Base-by-base conservation (phyloP, 495 filamentous ascomycete species). In the Hypoxylon perforatum region DNA sequence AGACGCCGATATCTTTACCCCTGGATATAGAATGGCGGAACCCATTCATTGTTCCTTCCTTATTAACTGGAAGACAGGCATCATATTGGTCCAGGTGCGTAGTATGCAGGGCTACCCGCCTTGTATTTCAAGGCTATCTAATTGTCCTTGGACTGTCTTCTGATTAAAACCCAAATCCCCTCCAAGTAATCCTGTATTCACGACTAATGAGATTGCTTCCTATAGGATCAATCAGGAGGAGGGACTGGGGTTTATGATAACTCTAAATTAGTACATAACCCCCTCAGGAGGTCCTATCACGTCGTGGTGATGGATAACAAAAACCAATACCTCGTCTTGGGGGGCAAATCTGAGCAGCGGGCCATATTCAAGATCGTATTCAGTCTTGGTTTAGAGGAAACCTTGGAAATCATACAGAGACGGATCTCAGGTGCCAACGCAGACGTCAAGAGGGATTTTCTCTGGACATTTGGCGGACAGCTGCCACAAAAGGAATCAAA, bases 31-130 rank as follows among this genome's bases (percentile, higher is more conserved):
- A 23, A 49, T 59, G 6, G 6, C 41, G 21, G 1, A 9, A 5
- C n/a, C n/a, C n/a, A 23, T 64, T 9, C 55, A 65, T 8, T 59
- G 55, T 35, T 15, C 17, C 21, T 65, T 65, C 18, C 7, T 49
- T 3, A 17, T 55, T 7, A 56, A 65, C 18, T 23, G 41, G 11
- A 49, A 35, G 7, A 53, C 63, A 33, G 63, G 63, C n/a, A n/a
- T 65, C 30, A 17, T 60, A 19, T 1, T 59, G 6, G 10, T 59
- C 41, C 48, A 59, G 19, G 61, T 64, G 19, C 45, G 58, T 53
- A 23, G 14, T 15, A 15, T 11, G 2, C 14, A n/a, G 14, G 12
- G 14, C 2, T n/a, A 38, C 12, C 14, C 2, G 9, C 12, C 35
- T 38, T 6, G 14, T 42, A 3, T 17, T 42, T 42, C 14, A n/a